Evolutionary conservation across 2,329 filamentous ascomycete genomes (phyloP), one percentile per base, ranked within the genome.

Genomic region (Lecanicillium sp.): DNA sequence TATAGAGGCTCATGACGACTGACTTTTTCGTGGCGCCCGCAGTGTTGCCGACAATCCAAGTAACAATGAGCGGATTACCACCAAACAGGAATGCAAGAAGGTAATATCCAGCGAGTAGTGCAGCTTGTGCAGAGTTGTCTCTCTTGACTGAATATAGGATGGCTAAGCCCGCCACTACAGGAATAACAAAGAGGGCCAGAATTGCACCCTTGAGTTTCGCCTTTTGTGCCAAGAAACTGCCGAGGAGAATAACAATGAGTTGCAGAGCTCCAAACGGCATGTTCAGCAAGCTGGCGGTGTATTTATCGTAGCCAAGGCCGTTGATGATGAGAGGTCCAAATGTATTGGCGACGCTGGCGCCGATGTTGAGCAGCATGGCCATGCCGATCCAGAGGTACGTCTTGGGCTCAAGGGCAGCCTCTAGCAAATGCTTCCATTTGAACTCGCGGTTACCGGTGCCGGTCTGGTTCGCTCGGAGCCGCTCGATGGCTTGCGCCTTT

Each of bases 391-490:
- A 83, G 4, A 83, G 64, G 50, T 75, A 73, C 0, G 65, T 71
- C 53, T 75, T 73, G 13, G 64, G 59, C 39, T 75, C 71, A 0
- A 65, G 41, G 3, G 64, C 47, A 0, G 62, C 55, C 43, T 76
- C 70, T 13, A 71, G 64, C 2, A 83, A 63, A 45, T 92, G 85
- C 16, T 73, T 68, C 61, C 71, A 66, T 45, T 83, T 83, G 58
- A 81, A 84, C 44, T 83, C 70, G 46, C 78, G 78, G 44, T 77
- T 83, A 2, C 80, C 81, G 13, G 84, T 79, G 1, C 85, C 85
- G 43, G 85, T 85, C 53, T 86, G 78, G 49, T 90, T 90, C 16
- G 77, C 68, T 0, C 83, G 70, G 5, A 90, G 75, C 0, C 85
- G 71, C 45, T 86, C 84, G 18, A 88, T 64, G 0, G 80, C 82